phyloP scores from a whole-genome alignment of 169 alveolate species.

The Condylostoma magnum region DNA sequence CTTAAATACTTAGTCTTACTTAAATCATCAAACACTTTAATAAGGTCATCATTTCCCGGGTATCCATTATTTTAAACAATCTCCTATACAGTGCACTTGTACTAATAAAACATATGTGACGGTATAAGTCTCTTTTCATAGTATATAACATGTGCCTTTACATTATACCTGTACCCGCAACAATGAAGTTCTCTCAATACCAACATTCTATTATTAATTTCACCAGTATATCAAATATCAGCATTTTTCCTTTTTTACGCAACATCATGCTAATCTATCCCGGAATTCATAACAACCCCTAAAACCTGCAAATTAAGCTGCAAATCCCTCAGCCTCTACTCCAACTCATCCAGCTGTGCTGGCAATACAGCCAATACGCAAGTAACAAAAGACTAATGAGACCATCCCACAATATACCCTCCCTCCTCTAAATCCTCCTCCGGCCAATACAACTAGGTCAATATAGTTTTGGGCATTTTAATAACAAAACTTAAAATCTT shows the following conservation, averaged over 20 bases:
- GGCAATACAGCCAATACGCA: neutral
- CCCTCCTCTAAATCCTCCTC: neutral
- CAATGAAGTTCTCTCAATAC: slow-evolving; percentile 19
- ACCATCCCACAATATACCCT: slow-evolving; percentile 28
- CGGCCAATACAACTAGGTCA: slow-evolving; percentile 28
- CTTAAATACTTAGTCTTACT: too few species aligned
- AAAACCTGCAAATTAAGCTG: slow-evolving; percentile 5
- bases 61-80: too few species aligned
- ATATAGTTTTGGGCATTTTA: too few species aligned
- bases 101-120: too few species aligned
- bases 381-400: slow-evolving; percentile 3
- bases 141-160: slow-evolving; percentile 19
- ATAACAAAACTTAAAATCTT: too few species aligned
- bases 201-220: neutral
- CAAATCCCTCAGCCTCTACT: neutral
- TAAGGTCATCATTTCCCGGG: too few species aligned
- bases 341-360: neutral
- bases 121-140: too few species aligned
- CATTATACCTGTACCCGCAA: slow-evolving; percentile 20
- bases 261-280: neutral
- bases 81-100: too few species aligned
- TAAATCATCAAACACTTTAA: too few species aligned
- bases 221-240: slow-evolving; percentile 16
- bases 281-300: slow-evolving; percentile 4
- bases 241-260: neutral